Conservation (phyloP, 306 rosid species). For the Mucuna pruriens region DNA sequence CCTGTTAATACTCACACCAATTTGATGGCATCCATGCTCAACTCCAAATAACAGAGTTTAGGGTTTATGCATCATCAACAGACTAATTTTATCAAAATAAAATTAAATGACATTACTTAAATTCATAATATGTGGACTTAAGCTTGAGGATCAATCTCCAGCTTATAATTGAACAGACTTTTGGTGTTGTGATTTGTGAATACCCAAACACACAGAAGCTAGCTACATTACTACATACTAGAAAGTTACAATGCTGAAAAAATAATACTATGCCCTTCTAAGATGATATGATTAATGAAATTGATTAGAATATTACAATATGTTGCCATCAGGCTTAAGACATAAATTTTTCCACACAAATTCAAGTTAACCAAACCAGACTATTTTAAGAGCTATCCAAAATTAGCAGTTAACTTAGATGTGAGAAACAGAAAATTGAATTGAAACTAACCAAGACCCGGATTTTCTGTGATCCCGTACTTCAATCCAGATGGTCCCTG, state of each 20-base stretch:
- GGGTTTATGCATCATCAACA: background rate
- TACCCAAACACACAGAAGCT: background rate
- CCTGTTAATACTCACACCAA: background rate
- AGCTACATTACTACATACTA: background rate
- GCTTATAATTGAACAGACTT: background rate
- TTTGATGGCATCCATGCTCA: background rate
- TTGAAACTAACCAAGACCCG: constrained; percentile 68
- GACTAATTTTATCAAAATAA: constrained; percentile 7
- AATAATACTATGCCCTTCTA: background rate
- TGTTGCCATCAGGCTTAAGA: background rate
- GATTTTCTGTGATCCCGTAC: constrained; percentile 73
- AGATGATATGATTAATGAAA: background rate
- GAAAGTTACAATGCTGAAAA: background rate
- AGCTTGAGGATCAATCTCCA: background rate
- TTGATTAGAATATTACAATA: background rate
- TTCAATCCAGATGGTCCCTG: constrained; percentile 56
- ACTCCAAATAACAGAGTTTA: background rate
- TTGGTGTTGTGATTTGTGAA: background rate
- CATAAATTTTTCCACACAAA: constrained; percentile 1
- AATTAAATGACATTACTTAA: background rate
- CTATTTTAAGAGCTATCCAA: background rate
- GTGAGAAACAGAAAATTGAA: constrained; percentile 4
- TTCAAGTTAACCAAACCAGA: background rate
- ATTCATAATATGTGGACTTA: background rate
- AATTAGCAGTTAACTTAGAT: background rate